phyloP scores from a whole-genome alignment of 129 eudicot species.

The Logfia minima region DNA sequence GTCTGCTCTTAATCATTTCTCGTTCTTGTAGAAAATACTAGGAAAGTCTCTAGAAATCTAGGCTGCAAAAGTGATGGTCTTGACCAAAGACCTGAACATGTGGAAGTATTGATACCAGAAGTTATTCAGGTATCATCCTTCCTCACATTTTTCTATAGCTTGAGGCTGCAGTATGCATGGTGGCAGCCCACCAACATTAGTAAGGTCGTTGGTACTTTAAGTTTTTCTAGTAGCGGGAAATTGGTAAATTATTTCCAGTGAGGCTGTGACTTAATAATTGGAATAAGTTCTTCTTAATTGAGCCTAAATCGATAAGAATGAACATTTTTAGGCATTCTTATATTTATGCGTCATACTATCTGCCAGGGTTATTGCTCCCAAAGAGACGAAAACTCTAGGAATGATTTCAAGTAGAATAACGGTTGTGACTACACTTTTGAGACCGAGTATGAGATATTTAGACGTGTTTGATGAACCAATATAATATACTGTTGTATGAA shows the following conservation, averaged over 20 bases:
- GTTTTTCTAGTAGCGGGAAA: neutral
- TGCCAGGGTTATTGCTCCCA: neutral
- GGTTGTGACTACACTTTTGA: neutral
- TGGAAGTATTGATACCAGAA: conserved; percentile 88
- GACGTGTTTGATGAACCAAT: neutral
- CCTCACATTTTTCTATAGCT: conserved; percentile 18
- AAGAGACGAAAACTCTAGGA: neutral
- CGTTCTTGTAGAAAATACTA: conserved; percentile 71
- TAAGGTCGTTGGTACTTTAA: neutral
- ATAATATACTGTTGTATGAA: no score
- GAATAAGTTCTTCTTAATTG: neutral
- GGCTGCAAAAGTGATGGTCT: conserved; percentile 54
- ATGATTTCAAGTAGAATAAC: neutral
- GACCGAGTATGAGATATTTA: neutral
- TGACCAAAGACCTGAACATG: conserved; percentile 50
- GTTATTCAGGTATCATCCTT: conserved; percentile 72
- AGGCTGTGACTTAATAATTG: neutral
- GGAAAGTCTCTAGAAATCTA: conserved; percentile 75
- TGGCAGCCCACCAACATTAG: neutral
- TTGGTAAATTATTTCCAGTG: neutral
- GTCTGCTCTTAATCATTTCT: conserved; percentile 23
- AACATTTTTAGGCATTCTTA: neutral
- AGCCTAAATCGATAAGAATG: neutral
- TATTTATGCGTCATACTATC: neutral
- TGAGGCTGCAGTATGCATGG: conserved; percentile 18